Conservation (phyloP, 164 flowering plant species). For the Berberis thunbergii region DNA sequence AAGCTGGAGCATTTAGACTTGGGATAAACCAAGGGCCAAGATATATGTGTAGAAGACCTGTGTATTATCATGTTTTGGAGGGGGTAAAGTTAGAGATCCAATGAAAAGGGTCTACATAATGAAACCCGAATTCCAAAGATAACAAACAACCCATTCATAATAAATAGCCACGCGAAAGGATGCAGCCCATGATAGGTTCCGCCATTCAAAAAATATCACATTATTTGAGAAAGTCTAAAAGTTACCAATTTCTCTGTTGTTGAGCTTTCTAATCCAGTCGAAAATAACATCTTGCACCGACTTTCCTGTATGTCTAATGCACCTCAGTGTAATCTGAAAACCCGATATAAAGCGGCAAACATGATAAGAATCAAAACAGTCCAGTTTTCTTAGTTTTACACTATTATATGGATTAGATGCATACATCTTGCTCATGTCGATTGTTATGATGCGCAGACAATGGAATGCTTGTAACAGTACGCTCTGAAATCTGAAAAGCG, state of each 20-base stretch:
- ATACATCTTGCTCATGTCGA: constrained; percentile 72
- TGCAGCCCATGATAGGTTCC: no score
- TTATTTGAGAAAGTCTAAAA: no score
- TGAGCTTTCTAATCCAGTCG: constrained; percentile 56
- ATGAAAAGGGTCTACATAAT: no score
- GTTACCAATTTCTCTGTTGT: constrained; percentile 70
- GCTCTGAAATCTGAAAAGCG: constrained; percentile 54
- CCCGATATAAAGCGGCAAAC: constrained; percentile 8
- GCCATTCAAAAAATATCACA: no score
- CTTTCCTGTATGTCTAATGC: constrained; percentile 53
- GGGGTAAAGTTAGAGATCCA: no score
- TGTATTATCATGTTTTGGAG: no score
- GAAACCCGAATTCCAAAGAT: no score
- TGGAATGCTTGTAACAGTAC: constrained; percentile 48
- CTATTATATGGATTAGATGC: constrained; percentile 5
- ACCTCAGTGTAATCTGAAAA: constrained; percentile 65
- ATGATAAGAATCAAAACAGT: not conserved
- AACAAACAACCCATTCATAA: no score
- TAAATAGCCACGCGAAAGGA: no score
- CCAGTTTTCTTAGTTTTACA: constrained; percentile 1
- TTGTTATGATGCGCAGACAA: constrained; percentile 54
- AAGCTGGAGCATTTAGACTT: no score
- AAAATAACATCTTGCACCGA: constrained; percentile 60
- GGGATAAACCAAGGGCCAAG: no score
- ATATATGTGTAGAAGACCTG: no score